A percentile compares a stretch with the other conserved stretches of the same genome.
These are phyloP conservation scores for Carex sylvatica DNA, from an alignment of 202 grass and related monocot species.

Conservation along the genomic window DNA sequence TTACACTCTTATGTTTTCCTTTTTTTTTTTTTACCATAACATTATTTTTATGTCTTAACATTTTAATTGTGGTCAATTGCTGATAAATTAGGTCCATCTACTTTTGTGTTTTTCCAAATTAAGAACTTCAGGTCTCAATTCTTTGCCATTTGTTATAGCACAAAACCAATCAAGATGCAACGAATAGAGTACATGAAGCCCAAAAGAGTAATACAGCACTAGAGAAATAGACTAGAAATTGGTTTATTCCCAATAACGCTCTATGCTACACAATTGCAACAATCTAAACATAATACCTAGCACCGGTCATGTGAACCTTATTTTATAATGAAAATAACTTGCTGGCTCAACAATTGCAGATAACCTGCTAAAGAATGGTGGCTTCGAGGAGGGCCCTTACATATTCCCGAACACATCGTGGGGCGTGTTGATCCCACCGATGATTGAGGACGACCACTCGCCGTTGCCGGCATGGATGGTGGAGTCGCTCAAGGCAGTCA, in stretches of 20 bases:
- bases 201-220: not conserved
- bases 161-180: not conserved
- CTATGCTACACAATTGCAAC: not conserved
- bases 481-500: conserved; percentile 82
- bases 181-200: not conserved
- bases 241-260: not conserved
- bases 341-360: conserved; percentile 13
- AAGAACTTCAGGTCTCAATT: not conserved
- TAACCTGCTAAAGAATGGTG: conserved; percentile 91
- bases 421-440: conserved; percentile 81
- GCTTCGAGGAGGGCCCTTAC: conserved; percentile 88
- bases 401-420: conserved; percentile 69
- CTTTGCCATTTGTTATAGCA: not conserved
- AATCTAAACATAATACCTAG: not conserved
- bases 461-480: conserved; percentile 84
- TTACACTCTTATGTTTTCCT: not conserved
- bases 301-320: not conserved
- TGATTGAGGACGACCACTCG: conserved; percentile 92
- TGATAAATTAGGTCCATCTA: not conserved
- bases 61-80: not conserved
- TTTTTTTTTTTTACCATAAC: not conserved
- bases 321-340: not conserved
- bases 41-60: not conserved
- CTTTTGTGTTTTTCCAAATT: not conserved
- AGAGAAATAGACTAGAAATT: not conserved